Conservation (phyloP, 257 asterid genomes). For the Salvia miltiorrhiza region DNA sequence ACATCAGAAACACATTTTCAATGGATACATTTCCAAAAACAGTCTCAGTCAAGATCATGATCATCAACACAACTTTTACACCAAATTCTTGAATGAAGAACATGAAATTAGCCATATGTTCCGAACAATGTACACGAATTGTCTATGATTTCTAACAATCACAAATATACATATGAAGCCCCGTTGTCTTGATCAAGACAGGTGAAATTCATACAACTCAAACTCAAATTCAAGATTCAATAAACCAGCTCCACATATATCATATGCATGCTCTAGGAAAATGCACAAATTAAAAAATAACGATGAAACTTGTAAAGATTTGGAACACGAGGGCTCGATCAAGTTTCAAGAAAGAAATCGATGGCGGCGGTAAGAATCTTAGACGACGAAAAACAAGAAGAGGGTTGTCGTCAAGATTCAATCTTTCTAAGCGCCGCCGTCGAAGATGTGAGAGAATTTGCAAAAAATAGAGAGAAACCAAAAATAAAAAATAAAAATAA, state of each 20-base stretch:
- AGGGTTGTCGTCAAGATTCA: background rate
- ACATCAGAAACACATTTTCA: background rate
- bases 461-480: no score
- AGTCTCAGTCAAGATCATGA: conserved; percentile 4
- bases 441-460: background rate
- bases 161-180: background rate
- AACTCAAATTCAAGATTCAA: background rate
- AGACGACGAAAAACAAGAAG: background rate
- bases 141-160: background rate
- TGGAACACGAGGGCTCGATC: background rate
- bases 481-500: no score
- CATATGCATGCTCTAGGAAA: background rate
- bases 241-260: background rate
- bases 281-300: background rate
- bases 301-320: conserved; percentile 15
- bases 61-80: background rate
- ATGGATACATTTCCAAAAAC: background rate
- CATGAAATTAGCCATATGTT: background rate
- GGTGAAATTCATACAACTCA: background rate
- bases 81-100: background rate
- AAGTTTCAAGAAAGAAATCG: background rate
- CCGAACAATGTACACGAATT: background rate
- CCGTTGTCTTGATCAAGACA: background rate
- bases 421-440: conserved; percentile 31
- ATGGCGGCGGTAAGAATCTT: background rate